phyloP scores from a whole-genome alignment of 192 early-diverging fungal genomes.

The Rhizoclosmatium sp. region DNA sequence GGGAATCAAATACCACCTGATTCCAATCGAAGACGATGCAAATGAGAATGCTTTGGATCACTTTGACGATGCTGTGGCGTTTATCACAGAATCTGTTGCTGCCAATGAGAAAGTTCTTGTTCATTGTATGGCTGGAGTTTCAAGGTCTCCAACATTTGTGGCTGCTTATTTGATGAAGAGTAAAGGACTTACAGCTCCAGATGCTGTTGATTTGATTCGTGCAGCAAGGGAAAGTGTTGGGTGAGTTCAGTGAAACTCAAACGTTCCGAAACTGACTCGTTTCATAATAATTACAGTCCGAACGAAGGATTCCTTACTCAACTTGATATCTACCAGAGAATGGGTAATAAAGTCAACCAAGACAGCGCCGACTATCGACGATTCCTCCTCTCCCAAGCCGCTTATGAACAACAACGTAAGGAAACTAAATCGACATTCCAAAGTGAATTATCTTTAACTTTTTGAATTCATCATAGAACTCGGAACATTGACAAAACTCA shows the following conservation, averaged over 20 bases:
- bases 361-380: slow-evolving; percentile 22
- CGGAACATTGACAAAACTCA: slow-evolving; percentile 27
- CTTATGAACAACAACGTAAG: slow-evolving; percentile 28
- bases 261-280: not conserved
- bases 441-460: not conserved
- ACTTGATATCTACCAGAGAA: slow-evolving; percentile 26
- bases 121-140: slow-evolving; percentile 30
- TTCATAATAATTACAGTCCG: not conserved
- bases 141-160: slow-evolving; percentile 18
- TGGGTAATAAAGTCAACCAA: slow-evolving; percentile 11
- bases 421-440: not conserved
- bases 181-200: not conserved
- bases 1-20: slow-evolving; percentile 12
- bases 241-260: not conserved
- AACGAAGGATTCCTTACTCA: slow-evolving; percentile 30
- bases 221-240: not conserved
- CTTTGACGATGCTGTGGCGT: slow-evolving; percentile 14
- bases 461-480: not conserved
- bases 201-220: slow-evolving; percentile 10
- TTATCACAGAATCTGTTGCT: not conserved
- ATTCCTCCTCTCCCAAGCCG: slow-evolving; percentile 11
- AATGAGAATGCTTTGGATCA: slow-evolving; percentile 16
- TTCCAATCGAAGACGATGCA: slow-evolving; percentile 21
- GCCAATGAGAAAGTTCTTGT: slow-evolving; percentile 14
- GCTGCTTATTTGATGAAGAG: slow-evolving; percentile 34